Evolutionary conservation across 495 filamentous ascomycete species (phyloP), one percentile per base, ranked within the genome.

Genomic region (Collariella sp.): DNA sequence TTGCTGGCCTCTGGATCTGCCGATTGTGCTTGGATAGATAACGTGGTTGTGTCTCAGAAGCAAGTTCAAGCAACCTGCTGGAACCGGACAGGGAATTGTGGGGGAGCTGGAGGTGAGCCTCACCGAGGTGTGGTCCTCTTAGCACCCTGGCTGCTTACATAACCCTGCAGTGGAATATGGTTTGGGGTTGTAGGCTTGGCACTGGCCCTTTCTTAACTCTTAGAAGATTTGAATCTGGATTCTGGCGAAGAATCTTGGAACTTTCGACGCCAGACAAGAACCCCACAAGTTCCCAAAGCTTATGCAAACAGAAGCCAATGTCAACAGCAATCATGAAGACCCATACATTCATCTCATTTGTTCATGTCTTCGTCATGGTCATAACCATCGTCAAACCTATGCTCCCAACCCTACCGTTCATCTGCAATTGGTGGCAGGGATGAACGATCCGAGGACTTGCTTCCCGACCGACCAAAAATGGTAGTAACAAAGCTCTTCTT

Each of bases 401-500:
- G n/a, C n/a, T n/a, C 26, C n/a, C 55, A 51, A 7, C 33, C 5
- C 5, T 24, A 22, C 1, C 16, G 7, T 18, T 52, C 43, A 33
- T 46, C 45, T 9, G 24, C 38, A 52, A 58, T 59, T n/a, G 55
- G 31, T 19, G 59, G 50, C 29, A 62, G 20, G 2, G 61, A 41
- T 11, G 57, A 31, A 5, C 46, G 35, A 20, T 57, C 47, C 11
- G 60, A 52, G 3, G 40, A 34, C 49, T 61, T 63, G 38, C 34
- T 35, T 15, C 41, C 42, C 33, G 67, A 68, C 48, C 70, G 65
- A 15, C 69, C 67, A 60, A 81, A 79, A 15, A 74, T 61, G 12
- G 70, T 66, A 10, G 70, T 65, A 33, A 80, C 68, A 53, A 81
- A 78, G 52, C 79, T 82, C 67, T 70, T 79, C 61, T 74, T 64